Base-by-base conservation (phyloP, 768 basidiomycete genomes). In the Lactarius sp. region DNA sequence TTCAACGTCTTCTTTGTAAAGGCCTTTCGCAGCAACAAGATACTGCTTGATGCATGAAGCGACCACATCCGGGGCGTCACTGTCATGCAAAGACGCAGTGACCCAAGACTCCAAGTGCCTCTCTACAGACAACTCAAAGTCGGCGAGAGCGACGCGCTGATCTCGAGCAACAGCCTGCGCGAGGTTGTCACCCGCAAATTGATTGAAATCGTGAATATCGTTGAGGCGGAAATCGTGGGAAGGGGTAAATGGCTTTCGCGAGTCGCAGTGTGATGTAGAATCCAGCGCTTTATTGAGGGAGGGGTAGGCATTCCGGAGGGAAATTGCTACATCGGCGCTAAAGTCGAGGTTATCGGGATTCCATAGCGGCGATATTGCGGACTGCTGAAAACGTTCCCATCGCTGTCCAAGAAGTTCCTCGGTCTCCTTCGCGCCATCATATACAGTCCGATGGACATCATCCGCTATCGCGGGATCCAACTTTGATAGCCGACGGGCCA, bases 1-100 rank as follows among this genome's bases (percentile, higher is more conserved):
- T 27, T 27, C 27, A 27, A 27, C 27, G 2, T 27, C 27, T 27
- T 27, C 27, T 27, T 27, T 27, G 18, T 60, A 60, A 4, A 22
- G n/a, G 0, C 1, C 1, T 16, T 44, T 20, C 6, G 64, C 56
- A 16, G 13, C 37, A 9, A 1, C 14, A 9, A 36, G 16, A 31
- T 64, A 64, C 34, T 66, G 65, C 27, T 55, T 16, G 20, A 66
- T 34, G 14, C 65, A 66, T 7, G 61, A 59, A 36, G 31, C 52
- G 18, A 66, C 47, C 12, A 44, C 47, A 14, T 60, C 57, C 20
- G 20, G 22, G 14, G 60, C 20, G 34, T 27, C 8, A 1, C 18
- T 4, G 41, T 47, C 16, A 12, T 44, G 20, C 13, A 5, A 5
- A 18, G 37, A 31, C 8, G 9, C 12, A 2, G 39, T 9, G 18